Percentiles rank a stretch among this genome's conserved stretches.
Conservation (phyloP, 345 rosid genomes). For the Linum usitatissimum region DNA sequence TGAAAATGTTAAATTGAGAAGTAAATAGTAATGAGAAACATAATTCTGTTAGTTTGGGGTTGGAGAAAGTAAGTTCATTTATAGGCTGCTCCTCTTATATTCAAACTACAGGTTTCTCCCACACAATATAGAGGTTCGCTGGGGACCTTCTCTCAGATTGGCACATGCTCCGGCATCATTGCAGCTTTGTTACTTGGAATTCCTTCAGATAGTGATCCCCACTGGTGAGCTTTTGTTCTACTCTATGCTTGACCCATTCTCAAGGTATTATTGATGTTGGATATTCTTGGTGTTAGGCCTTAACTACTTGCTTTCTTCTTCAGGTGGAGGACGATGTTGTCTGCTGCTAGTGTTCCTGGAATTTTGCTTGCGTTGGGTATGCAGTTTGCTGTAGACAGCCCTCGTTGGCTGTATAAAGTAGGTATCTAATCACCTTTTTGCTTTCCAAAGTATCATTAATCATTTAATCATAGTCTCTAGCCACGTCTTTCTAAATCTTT, state of each 20-base stretch:
- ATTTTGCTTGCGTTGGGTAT: conserved; percentile 48
- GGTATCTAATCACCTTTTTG: conserved; percentile 10
- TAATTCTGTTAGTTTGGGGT: too few species aligned
- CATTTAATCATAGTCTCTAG: conserved; percentile 7
- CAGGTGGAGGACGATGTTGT: conserved; percentile 82
- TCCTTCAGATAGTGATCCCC: conserved; percentile 55
- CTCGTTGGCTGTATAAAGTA: conserved; percentile 82
- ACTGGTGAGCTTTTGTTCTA: conserved; percentile 42
- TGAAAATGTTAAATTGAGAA: neutral
- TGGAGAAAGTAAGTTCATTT: neutral
- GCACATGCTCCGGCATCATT: conserved; percentile 69
- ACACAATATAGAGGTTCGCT: conserved; percentile 65
- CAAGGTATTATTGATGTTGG: conserved; percentile 5
- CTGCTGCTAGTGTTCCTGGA: conserved; percentile 50
- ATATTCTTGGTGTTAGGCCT: neutral
- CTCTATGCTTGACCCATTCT: neutral
- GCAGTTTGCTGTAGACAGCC: conserved; percentile 81
- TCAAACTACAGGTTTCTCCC: conserved; percentile 50
- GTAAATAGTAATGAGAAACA: neutral
- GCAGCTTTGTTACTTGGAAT: conserved; percentile 47
- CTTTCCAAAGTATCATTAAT: neutral
- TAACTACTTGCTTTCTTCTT: conserved; percentile 8
- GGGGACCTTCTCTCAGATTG: conserved; percentile 53
- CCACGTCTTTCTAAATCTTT: conserved; percentile 10
- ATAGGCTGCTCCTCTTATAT: conserved; percentile 6